phyloP scores from a whole-genome alignment of 495 filamentous ascomycete species.

The Lasiosphaeria miniovina region DNA sequence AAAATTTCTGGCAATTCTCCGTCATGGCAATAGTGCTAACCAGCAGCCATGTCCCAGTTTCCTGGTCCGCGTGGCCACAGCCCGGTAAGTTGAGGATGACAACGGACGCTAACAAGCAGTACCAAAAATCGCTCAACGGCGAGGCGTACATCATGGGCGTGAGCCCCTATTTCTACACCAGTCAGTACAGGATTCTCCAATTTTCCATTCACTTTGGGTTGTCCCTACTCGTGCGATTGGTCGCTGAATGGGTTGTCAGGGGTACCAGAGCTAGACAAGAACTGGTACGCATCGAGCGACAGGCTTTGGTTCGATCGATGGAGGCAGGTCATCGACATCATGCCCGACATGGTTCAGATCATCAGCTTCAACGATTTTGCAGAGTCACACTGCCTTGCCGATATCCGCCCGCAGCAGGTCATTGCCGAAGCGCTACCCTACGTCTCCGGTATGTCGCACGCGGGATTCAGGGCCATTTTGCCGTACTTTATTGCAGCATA shows the following conservation, averaged over 20 bases:
- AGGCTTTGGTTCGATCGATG: conserved; percentile 63
- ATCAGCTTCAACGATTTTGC: conserved; percentile 71
- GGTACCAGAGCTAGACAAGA: conserved; percentile 55
- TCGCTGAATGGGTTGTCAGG: not conserved
- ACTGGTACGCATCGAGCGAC: conserved; percentile 58
- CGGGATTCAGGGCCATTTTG: conserved; percentile 41
- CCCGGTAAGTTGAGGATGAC: conserved; percentile 49
- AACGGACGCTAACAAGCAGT: conserved; percentile 26
- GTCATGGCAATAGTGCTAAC: not conserved
- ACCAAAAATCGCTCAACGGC: conserved; percentile 20
- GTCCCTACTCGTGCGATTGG: not conserved
- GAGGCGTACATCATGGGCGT: conserved; percentile 49
- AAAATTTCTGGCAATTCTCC: not conserved
- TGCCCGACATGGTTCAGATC: conserved; percentile 58
- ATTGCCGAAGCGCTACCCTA: conserved; percentile 27
- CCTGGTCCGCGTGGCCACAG: conserved; percentile 36
- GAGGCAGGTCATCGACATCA: conserved; percentile 48
- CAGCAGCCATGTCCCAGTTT: conserved; percentile 28
- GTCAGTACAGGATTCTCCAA: conserved; percentile 27
- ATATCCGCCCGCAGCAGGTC: conserved; percentile 46
- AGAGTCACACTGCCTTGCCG: conserved; percentile 57
- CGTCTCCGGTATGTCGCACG: conserved; percentile 35
- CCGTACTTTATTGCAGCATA: conserved; percentile 62
- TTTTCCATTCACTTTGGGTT: not conserved
- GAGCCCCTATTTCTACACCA: conserved; percentile 65